phyloP scores from a whole-genome alignment of 1,284 basidiomycete genomes.

The Sparassis latifolia region DNA sequence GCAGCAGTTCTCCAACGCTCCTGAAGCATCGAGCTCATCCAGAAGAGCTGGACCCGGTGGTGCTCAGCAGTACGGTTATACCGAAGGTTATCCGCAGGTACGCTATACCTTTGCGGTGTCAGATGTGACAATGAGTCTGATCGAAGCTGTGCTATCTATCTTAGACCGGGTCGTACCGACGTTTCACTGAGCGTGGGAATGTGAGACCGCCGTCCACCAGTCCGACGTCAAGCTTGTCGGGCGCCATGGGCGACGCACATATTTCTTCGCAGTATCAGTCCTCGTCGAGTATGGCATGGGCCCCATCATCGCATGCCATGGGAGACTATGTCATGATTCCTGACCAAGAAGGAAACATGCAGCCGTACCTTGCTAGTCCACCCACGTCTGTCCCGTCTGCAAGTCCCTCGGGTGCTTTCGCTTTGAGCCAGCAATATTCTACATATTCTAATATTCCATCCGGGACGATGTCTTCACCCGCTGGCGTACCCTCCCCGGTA shows the following conservation, averaged over 20 bases:
- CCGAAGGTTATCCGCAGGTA: conserved; percentile 20
- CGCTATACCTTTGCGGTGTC: background rate
- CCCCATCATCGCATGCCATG: conserved; percentile 6
- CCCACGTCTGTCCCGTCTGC: conserved; percentile 12
- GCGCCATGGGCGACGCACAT: conserved; percentile 52
- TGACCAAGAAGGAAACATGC: conserved; percentile 11
- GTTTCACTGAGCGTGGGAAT: conserved; percentile 6
- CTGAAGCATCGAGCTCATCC: conserved; percentile 14
- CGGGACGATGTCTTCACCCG: conserved; percentile 13
- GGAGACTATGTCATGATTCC: conserved; percentile 7
- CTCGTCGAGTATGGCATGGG: conserved; percentile 26
- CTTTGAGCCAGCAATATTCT: conserved; percentile 8
- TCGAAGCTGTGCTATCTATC: background rate
- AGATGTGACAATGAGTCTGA: conserved; percentile 3
- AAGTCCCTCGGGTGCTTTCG: conserved; percentile 16
- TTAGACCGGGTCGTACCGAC: conserved; percentile 12
- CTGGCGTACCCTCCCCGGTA: conserved; percentile 16
- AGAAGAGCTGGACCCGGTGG: conserved; percentile 23
- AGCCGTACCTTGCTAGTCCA: conserved; percentile 4
- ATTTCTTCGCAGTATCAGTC: conserved; percentile 28
- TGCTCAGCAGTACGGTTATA: conserved; percentile 17
- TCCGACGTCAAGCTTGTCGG: conserved; percentile 49
- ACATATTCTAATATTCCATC: conserved; percentile 18
- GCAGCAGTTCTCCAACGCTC: conserved; percentile 16
- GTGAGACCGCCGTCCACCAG: conserved; percentile 6